Evolutionary conservation across 495 filamentous ascomycete species (phyloP), one percentile per base, ranked within the genome.

Genomic region (Pyrenula massariospora): DNA sequence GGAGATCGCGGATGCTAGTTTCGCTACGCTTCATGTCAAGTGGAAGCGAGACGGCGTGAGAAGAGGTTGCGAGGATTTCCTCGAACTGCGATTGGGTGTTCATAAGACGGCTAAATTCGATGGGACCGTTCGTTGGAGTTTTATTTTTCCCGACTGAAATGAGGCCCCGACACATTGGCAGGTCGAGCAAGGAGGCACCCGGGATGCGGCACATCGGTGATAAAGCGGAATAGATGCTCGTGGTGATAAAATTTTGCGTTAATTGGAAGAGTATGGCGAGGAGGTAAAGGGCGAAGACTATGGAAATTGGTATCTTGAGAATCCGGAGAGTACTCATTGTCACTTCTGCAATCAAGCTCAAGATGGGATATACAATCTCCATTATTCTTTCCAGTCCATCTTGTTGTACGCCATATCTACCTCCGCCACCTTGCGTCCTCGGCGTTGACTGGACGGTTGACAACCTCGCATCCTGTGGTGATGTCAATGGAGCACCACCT

Each of bases 1-100:
- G 76, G 48, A 88, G 68, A 61, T 87, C 85, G n/a, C 84, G 79
- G 22, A 88, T 78, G n/a, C 77, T 77, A 11, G 77, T 69, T 68
- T 87, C 84, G 21, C 79, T 76, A 11, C 77, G 72, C 67, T 86
- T 87, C 78, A 89, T 86, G 59, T 84, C 80, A 57, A 83, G 66
- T 1, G 84, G 85, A 15, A 88, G 68, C 3, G 76, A 77, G 1
- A 77, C 77, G n/a, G 79, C 73, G 20, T 77, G 70, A 2, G 77
- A 73, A 15, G 75, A 76, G 52, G 79, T 78, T 56, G 86, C 77
- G 3, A 88, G 68, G 0, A 89, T 78, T 22, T 78, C 74, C 63
- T 85, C 84, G 50, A 91, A 86, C 50, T 75, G 71, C 11, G 75
- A 67, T 64, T 91, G 87, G 2, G 85, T 74, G 10, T 73, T 72